Percentiles rank a stretch among this genome's conserved stretches.
These are phyloP conservation scores for Eutreptiella sp. DNA, from an alignment of 208 protist genomes.

Conservation along the genomic window DNA sequence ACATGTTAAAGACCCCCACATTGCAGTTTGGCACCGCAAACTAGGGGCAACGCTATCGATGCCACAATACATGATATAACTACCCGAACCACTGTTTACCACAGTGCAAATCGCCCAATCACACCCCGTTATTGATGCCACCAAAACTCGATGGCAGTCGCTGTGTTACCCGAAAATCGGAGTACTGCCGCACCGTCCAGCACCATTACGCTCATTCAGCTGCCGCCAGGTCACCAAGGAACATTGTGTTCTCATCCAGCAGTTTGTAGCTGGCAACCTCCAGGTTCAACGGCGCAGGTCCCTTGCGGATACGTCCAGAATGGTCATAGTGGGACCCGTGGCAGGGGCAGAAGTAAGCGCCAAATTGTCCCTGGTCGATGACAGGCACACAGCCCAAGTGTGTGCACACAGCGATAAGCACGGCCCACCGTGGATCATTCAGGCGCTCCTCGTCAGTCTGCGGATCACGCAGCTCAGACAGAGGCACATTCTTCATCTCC, in stretches of 20 bases:
- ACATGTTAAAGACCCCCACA: too few species aligned
- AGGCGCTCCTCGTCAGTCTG: constrained; percentile 84
- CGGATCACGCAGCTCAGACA: constrained; percentile 85
- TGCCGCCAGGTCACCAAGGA: too few species aligned
- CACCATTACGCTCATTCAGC: too few species aligned
- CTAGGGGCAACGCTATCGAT: too few species aligned
- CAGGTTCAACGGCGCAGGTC: constrained; percentile 96
- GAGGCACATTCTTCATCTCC: constrained; percentile 54
- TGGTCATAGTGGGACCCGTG: constrained; percentile 98
- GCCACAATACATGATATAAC: too few species aligned
- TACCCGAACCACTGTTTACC: too few species aligned
- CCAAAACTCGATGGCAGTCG: too few species aligned
- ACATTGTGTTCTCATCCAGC: constrained; percentile 80
- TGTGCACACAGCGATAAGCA: constrained; percentile 97
- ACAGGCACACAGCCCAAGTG: constrained; percentile 98
- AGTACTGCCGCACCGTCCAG: too few species aligned
- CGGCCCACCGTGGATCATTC: constrained; percentile 72
- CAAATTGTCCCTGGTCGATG: constrained; percentile 88
- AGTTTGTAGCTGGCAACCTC: constrained; percentile 95
- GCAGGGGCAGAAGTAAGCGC: constrained; percentile 98
- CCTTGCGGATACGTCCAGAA: constrained; percentile 94
- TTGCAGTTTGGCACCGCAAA: too few species aligned
- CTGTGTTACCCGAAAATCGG: too few species aligned
- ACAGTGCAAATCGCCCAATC: too few species aligned
- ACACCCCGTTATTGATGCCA: too few species aligned